A percentile compares a stretch with the other conserved stretches of the same genome.
These are phyloP conservation scores for Entonaema liquescens DNA, from an alignment of 495 filamentous ascomycete species.

Conservation along the genomic window DNA sequence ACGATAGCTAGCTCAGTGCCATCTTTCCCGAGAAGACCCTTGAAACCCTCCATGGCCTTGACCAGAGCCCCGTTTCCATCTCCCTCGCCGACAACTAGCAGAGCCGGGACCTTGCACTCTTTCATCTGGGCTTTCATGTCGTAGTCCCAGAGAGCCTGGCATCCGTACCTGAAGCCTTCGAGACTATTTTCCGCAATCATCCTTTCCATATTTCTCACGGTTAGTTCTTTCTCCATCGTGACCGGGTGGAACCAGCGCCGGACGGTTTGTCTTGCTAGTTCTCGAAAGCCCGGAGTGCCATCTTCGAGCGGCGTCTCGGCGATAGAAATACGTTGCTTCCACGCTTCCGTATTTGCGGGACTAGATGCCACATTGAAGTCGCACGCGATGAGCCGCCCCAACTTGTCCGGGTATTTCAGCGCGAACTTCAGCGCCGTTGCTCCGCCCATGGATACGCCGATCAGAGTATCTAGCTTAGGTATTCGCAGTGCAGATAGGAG, in stretches of 20 bases:
- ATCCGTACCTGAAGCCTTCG: conserved; percentile 72
- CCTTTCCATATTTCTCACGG: conserved; percentile 58
- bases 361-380: conserved; percentile 77
- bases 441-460: conserved; percentile 82
- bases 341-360: conserved; percentile 74
- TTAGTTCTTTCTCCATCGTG: conserved; percentile 59
- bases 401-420: conserved; percentile 66
- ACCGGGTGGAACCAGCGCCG: conserved; percentile 76
- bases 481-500: conserved; percentile 69
- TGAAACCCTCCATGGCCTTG: conserved; percentile 79
- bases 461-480: conserved; percentile 64
- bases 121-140: conserved; percentile 73
- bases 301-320: conserved; percentile 65
- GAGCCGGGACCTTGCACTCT: conserved; percentile 62
- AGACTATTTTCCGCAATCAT: conserved; percentile 72
- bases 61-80: conserved; percentile 75
- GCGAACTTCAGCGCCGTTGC: conserved; percentile 76
- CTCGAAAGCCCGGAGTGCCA: conserved; percentile 57
- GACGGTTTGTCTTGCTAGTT: conserved; percentile 73
- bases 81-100: conserved; percentile 73
- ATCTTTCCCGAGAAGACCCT: conserved; percentile 56
- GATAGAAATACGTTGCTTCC: conserved; percentile 78
- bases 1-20: conserved; percentile 68
- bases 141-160: conserved; percentile 79
- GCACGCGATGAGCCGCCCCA: conserved; percentile 73